Conservation (phyloP, 2,329 filamentous ascomycete species). For the Thermomyces lanuginosus region DNA sequence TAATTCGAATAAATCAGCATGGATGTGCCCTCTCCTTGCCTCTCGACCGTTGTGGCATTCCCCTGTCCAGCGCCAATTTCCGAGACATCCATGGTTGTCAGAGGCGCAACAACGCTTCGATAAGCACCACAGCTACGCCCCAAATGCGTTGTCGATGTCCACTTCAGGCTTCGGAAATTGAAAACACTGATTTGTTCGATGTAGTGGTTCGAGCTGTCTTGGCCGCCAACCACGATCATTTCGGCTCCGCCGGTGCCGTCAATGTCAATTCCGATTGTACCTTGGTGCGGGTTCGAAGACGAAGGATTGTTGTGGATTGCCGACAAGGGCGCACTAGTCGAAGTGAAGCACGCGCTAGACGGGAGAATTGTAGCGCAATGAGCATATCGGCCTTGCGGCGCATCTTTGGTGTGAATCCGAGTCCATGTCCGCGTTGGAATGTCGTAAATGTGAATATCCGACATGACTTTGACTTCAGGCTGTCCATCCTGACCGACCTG, state of each 20-base stretch:
- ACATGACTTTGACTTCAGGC: constrained; percentile 90
- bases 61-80: constrained; percentile 28
- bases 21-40: constrained; percentile 32
- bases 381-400: constrained; percentile 86
- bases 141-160: constrained; percentile 75
- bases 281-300: constrained; percentile 68
- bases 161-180: constrained; percentile 85
- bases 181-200: constrained; percentile 98
- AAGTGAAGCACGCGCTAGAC: constrained; percentile 74
- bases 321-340: constrained; percentile 64
- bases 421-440: constrained; percentile 71
- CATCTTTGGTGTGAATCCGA: constrained; percentile 60
- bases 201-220: constrained; percentile 95
- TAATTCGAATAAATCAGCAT: constrained; percentile 99
- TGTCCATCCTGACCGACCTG: constrained; percentile 43
- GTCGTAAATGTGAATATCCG: constrained; percentile 91
- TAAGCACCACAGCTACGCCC: constrained; percentile 93
- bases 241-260: constrained; percentile 86
- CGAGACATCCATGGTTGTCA: constrained; percentile 35
- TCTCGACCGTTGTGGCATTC: constrained; percentile 14
- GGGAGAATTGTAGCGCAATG: constrained; percentile 89
- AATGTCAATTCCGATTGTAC: constrained; percentile 70
- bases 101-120: constrained; percentile 78
- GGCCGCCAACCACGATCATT: constrained; percentile 92
- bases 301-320: constrained; percentile 81